Conservation (phyloP, 495 filamentous ascomycete species). For the Hyaloscypha hepaticicola region DNA sequence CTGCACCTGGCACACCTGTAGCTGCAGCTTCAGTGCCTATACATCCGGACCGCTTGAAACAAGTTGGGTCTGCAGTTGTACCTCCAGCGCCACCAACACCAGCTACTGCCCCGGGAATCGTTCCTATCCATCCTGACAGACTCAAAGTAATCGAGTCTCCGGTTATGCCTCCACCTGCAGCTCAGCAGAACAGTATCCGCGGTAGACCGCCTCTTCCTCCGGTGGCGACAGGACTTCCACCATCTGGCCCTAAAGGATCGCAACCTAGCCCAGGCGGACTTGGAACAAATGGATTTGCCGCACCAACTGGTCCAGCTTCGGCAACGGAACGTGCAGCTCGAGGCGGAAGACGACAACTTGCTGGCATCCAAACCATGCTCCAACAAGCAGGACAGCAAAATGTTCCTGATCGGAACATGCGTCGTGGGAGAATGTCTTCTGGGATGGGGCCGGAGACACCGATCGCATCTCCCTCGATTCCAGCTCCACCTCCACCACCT, state of each 20-base stretch:
- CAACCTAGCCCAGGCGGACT: conserved; percentile 28
- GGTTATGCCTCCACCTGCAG: conserved; percentile 20
- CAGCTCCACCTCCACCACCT: conserved; percentile 22
- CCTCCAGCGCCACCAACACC: conserved; percentile 31
- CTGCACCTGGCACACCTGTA: conserved; percentile 33
- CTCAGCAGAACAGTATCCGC: conserved; percentile 25
- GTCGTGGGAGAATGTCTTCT: conserved; percentile 41
- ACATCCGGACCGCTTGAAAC: conserved; percentile 50
- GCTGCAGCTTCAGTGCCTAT: conserved; percentile 35
- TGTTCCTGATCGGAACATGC: conserved; percentile 27
- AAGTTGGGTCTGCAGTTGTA: conserved; percentile 32
- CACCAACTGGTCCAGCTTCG: conserved; percentile 49
- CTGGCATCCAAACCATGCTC: conserved; percentile 52
- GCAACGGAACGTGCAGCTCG: conserved; percentile 45
- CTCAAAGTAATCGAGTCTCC: conserved; percentile 20
- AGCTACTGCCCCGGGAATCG: conserved; percentile 13
- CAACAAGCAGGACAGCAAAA: conserved; percentile 41
- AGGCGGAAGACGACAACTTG: conserved; percentile 43
- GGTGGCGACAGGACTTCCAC: conserved; percentile 37
- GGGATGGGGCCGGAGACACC: conserved; percentile 34
- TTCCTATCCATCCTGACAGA: conserved; percentile 37
- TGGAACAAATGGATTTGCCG: conserved; percentile 36
- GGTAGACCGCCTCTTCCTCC: conserved; percentile 34
- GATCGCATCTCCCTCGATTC: conserved; percentile 12
- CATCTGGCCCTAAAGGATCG: conserved; percentile 32